Evolutionary conservation across 2,329 filamentous ascomycete genomes (phyloP).

Genomic region (Arachnopeziza araneosa): DNA sequence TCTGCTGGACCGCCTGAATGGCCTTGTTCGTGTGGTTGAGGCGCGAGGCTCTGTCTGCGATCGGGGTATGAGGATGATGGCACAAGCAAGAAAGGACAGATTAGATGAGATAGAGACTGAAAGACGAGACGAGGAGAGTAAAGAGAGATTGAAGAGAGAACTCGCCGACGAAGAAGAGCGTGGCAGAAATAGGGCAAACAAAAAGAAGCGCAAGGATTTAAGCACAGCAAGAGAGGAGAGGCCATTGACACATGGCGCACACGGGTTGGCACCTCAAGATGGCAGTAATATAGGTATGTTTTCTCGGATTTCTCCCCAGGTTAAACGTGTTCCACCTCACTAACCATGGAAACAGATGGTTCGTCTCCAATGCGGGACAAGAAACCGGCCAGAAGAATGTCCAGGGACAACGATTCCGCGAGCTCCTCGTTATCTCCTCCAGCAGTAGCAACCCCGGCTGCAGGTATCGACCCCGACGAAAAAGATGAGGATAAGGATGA

Average conservation of each 20-base stretch:
- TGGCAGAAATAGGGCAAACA: conserved; percentile 47
- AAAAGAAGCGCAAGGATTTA: conserved; percentile 71
- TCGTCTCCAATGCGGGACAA: conserved; percentile 22
- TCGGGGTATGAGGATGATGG: conserved; percentile 65
- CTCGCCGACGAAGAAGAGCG: conserved; percentile 43
- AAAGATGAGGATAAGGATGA: conserved; percentile 41
- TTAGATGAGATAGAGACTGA: conserved; percentile 45
- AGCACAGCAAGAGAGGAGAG: conserved; percentile 55
- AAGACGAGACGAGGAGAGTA: conserved; percentile 41
- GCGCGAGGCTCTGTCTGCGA: conserved; percentile 64
- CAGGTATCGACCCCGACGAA: conserved; percentile 53
- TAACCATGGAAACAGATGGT: conserved; percentile 11
- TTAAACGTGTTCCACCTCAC: background rate
- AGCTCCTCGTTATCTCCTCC: conserved; percentile 57
- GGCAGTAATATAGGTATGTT: conserved; percentile 52
- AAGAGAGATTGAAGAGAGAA: conserved; percentile 34
- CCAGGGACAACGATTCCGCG: conserved; percentile 42
- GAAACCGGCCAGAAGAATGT: conserved; percentile 17
- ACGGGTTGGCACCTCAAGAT: conserved; percentile 59
- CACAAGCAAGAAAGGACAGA: conserved; percentile 58
- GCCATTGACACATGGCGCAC: conserved; percentile 55
- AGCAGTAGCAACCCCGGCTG: conserved; percentile 38
- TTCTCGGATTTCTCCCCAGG: background rate
- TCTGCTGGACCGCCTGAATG: conserved; percentile 58
- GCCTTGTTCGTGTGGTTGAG: conserved; percentile 61